Evolutionary conservation across 23 red algal species (phyloP), one percentile per base, ranked within the genome.

Genomic region (Gracilariopsis chorda): DNA sequence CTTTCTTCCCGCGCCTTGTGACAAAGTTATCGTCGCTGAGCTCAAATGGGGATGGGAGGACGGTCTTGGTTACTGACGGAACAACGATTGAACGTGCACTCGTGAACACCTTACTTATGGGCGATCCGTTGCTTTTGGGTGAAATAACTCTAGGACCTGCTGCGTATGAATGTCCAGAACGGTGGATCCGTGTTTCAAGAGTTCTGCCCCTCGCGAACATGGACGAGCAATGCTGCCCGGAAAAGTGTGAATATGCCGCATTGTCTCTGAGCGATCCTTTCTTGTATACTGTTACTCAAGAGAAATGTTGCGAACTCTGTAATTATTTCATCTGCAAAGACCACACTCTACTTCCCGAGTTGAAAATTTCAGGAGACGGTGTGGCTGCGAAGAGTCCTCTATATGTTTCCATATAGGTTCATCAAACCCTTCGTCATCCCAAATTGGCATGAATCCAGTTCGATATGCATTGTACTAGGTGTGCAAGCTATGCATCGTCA

Each of bases 311-410:
- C 40, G 67, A 4, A 16, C 17, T 35, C 36, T 73, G 67, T 42
- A 73, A 73, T 34, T 73, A 73, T 46, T 73, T 73, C 12, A 42
- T 45, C 6, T 73, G 67, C 47, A 73, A 36, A 27, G 67, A 73
- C 30, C 67, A 73, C 17, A 46, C 3, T 24, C 67, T 73, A 20
- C 67, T 73, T 46, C 67, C 67, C 7, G 67, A 44, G 16, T 45
- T 42, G 47, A 24, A 49, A 48, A 80, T 30, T 30, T 74, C 21
- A 74, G 44, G 35, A 32, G 9, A 41, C 44, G 23, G n/a, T 74
- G 67, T 32, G 70, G 0, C 2, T 33, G 19, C 25, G 0, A 69
- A 27, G 58, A 86, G 36, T 70, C 40, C 59, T n/a, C n/a, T n/a
- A n/a, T n/a, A n/a, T n/a, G n/a, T n/a, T n/a, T n/a, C n/a, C n/a